These are phyloP conservation scores for Phytopythium helicoides DNA, from an alignment of 352 stramenopile species.

Conservation along the genomic window DNA sequence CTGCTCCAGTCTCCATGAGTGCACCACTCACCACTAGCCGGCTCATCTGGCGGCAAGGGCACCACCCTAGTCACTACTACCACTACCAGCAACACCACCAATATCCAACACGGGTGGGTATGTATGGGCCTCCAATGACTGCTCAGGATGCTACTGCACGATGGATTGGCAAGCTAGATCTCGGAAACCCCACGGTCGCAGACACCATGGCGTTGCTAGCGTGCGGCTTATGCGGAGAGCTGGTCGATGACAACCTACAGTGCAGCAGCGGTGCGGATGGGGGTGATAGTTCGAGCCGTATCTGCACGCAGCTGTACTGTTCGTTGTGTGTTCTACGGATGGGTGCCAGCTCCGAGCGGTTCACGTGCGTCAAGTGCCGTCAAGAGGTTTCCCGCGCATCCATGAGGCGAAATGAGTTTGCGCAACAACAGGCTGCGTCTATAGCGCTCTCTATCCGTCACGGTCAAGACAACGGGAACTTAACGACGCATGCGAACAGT, in stretches of 20 bases:
- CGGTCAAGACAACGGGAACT: neutral
- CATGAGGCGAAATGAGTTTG: slow-evolving; percentile 65
- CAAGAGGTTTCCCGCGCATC: slow-evolving; percentile 29
- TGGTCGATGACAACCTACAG: slow-evolving; percentile 74
- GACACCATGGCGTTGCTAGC: slow-evolving; percentile 53
- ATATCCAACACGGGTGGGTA: neutral
- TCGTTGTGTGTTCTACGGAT: slow-evolving; percentile 43
- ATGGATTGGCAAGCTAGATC: slow-evolving; percentile 40
- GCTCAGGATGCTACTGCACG: slow-evolving; percentile 30
- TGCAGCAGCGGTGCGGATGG: slow-evolving; percentile 28
- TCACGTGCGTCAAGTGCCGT: slow-evolving; percentile 60
- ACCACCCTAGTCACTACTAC: slow-evolving; percentile 9
- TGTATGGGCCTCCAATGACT: slow-evolving; percentile 7
- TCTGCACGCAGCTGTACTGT: slow-evolving; percentile 74
- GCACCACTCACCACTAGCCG: slow-evolving; percentile 5
- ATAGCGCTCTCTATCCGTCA: slow-evolving; percentile 38
- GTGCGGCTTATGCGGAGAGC: slow-evolving; percentile 73
- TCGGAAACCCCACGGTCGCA: slow-evolving; percentile 36
- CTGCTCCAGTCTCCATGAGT: too few species aligned
- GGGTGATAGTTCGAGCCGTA: slow-evolving; percentile 12
- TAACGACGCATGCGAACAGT: slow-evolving; percentile 2
- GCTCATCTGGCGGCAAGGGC: slow-evolving; percentile 44
- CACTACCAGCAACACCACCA: slow-evolving; percentile 7
- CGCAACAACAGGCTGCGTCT: slow-evolving; percentile 54
- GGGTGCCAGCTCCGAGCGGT: slow-evolving; percentile 14